Percentiles rank a stretch among this genome's conserved stretches.
phyloP scores from a whole-genome alignment of 164 flowering plant genomes.

The Stephania cephalantha region DNA sequence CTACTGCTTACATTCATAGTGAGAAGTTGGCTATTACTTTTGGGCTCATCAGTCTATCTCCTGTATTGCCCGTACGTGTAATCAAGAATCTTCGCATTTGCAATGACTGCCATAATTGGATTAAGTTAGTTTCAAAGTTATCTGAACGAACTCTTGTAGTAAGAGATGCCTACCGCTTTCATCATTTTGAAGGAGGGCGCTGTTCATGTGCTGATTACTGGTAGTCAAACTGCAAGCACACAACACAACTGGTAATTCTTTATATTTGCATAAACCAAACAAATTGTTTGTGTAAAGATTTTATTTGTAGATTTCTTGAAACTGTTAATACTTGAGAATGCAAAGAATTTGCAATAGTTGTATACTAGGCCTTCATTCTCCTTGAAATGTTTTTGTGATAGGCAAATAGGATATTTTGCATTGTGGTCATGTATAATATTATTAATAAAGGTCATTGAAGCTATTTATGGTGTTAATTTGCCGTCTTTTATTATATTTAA shows the following conservation, averaged over 20 bases:
- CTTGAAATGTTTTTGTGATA: background rate
- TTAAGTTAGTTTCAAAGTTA: slow-evolving; percentile 25
- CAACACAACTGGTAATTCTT: background rate
- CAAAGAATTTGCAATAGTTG: background rate
- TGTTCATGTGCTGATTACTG: slow-evolving; percentile 35
- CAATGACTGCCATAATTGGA: slow-evolving; percentile 35
- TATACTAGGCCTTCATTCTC: background rate
- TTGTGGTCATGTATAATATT: too few relatives aligned
- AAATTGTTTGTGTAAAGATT: background rate
- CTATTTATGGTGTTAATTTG: too few relatives aligned
- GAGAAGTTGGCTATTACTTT: slow-evolving; percentile 31
- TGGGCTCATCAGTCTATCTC: slow-evolving; percentile 25
- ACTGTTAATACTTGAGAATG: background rate
- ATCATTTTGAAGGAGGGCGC: slow-evolving; percentile 26
- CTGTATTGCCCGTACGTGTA: slow-evolving; percentile 20
- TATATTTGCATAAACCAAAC: background rate
- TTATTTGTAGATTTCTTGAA: background rate
- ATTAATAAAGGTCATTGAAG: too few relatives aligned
- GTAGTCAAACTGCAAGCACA: slow-evolving; percentile 9
- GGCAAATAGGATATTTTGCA: background rate
- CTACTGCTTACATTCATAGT: slow-evolving; percentile 23
- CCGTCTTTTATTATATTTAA: too few relatives aligned
- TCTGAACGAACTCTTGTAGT: slow-evolving; percentile 18
- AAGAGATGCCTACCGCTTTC: slow-evolving; percentile 32
- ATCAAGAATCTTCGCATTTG: slow-evolving; percentile 35